phyloP scores from a whole-genome alignment of 23 red algal genomes.

The Gracilaria gracilis region DNA sequence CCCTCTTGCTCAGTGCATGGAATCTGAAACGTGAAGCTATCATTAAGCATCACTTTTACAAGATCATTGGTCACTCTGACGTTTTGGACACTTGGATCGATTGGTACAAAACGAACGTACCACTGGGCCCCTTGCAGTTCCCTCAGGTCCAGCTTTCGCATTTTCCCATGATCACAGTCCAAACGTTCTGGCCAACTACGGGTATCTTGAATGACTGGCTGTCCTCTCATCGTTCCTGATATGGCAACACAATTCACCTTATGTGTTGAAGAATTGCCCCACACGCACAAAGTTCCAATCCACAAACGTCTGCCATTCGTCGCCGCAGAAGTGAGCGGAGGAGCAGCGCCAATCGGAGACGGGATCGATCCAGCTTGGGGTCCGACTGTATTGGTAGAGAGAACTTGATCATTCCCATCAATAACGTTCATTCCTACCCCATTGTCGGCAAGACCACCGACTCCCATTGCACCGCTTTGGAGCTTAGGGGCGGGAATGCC shows the following conservation, averaged over 20 bases:
- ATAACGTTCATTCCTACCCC: neutral
- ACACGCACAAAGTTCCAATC: slow-evolving; percentile 2
- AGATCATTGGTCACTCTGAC: slow-evolving; percentile 27
- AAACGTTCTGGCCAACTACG: slow-evolving; percentile 60
- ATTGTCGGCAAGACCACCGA: neutral
- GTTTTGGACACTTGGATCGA: slow-evolving; percentile 4
- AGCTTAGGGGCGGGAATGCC: neutral
- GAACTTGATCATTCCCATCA: neutral
- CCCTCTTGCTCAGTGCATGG: slow-evolving; percentile 59
- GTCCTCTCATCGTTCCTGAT: neutral
- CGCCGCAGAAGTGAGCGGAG: neutral
- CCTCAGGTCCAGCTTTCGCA: slow-evolving; percentile 26
- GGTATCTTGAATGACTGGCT: slow-evolving; percentile 10
- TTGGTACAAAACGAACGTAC: slow-evolving; percentile 58
- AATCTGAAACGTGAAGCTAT: slow-evolving; percentile 62
- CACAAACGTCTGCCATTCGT: slow-evolving; percentile 30
- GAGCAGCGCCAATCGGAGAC: slow-evolving; percentile 25
- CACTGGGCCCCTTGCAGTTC: slow-evolving; percentile 56
- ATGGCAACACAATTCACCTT: slow-evolving; percentile 69
- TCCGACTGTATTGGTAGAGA: neutral
- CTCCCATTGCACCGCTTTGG: neutral
- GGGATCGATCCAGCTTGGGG: neutral
- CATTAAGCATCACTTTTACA: slow-evolving; percentile 54
- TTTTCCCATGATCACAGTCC: slow-evolving; percentile 40
- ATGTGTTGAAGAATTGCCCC: neutral